Percentiles rank a stretch among this genome's conserved stretches.
Conservation (phyloP, 2,329 filamentous ascomycete species). For the Zymoseptoria pseudotritici region DNA sequence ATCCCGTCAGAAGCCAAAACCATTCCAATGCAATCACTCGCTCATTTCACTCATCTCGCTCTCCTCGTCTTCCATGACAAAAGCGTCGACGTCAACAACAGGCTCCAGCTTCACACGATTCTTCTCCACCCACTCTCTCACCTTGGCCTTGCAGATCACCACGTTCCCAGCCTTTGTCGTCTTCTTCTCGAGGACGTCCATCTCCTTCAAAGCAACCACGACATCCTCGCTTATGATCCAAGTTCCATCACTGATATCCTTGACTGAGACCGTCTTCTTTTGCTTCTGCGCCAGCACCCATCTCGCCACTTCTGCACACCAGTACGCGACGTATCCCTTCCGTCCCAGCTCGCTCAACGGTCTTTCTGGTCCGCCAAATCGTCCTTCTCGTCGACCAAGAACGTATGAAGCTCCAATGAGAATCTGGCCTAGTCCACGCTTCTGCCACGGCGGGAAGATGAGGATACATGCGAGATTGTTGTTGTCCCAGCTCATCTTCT, state of each 20-base stretch:
- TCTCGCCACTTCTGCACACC: slow-evolving; percentile 76
- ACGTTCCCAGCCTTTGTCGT: slow-evolving; percentile 45
- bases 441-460: slow-evolving; percentile 91
- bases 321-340: slow-evolving; percentile 76
- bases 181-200: slow-evolving; percentile 59
- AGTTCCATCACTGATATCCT: slow-evolving; percentile 66
- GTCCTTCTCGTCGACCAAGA: slow-evolving; percentile 72
- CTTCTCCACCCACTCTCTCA: slow-evolving; percentile 59
- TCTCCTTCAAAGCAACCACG: slow-evolving; percentile 66
- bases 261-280: slow-evolving; percentile 54
- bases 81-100: slow-evolving; percentile 67
- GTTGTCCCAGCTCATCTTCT: slow-evolving; percentile 97
- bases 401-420: slow-evolving; percentile 93
- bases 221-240: slow-evolving; percentile 85
- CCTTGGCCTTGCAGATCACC: slow-evolving; percentile 49
- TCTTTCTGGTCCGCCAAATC: slow-evolving; percentile 88
- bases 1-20: not conserved
- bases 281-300: slow-evolving; percentile 44
- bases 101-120: slow-evolving; percentile 57
- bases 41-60: slow-evolving; percentile 9
- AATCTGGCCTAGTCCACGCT: slow-evolving; percentile 76
- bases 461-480: slow-evolving; percentile 97
- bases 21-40: slow-evolving; percentile 1
- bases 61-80: slow-evolving; percentile 55
- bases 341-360: slow-evolving; percentile 80